A percentile compares a stretch with the other conserved stretches of the same genome.
phyloP scores from a whole-genome alignment of 495 filamentous ascomycete genomes.

The Astrothelium subdiscretum region DNA sequence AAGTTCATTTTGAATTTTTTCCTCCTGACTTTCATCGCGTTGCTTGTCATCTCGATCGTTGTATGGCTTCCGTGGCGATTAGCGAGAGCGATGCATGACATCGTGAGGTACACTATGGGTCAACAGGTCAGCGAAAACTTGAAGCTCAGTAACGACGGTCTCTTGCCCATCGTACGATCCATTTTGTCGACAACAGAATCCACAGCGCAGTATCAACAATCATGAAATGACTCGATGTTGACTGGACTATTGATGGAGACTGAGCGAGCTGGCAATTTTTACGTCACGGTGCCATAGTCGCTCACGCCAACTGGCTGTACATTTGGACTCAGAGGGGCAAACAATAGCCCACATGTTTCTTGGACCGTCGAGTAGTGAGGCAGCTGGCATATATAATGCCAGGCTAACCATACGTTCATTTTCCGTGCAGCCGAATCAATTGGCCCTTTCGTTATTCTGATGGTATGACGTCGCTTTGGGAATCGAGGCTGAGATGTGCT shows the following conservation, averaged over 20 bases:
- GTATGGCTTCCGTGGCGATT: neutral
- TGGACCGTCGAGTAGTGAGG: too few relatives aligned
- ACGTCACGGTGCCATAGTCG: too few relatives aligned
- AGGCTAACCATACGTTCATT: too few relatives aligned
- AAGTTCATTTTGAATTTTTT: constrained; percentile 21
- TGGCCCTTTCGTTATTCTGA: too few relatives aligned
- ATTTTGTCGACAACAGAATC: neutral
- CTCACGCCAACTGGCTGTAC: too few relatives aligned
- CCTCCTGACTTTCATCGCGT: constrained; percentile 17
- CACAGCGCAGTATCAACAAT: neutral
- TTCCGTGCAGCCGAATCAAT: too few relatives aligned
- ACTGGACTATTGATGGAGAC: neutral
- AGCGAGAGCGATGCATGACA: neutral
- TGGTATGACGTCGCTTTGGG: too few relatives aligned
- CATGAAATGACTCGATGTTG: neutral
- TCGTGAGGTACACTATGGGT: neutral
- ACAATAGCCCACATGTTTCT: too few relatives aligned
- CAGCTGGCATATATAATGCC: too few relatives aligned
- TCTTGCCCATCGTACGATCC: neutral
- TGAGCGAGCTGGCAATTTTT: too few relatives aligned
- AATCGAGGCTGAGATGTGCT: too few relatives aligned
- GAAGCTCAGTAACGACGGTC: neutral
- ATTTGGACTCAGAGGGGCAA: too few relatives aligned
- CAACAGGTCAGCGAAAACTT: neutral
- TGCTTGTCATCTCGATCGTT: neutral